phyloP scores from a whole-genome alignment of 148 eudicot species.

The Arctostaphylos glauca region DNA sequence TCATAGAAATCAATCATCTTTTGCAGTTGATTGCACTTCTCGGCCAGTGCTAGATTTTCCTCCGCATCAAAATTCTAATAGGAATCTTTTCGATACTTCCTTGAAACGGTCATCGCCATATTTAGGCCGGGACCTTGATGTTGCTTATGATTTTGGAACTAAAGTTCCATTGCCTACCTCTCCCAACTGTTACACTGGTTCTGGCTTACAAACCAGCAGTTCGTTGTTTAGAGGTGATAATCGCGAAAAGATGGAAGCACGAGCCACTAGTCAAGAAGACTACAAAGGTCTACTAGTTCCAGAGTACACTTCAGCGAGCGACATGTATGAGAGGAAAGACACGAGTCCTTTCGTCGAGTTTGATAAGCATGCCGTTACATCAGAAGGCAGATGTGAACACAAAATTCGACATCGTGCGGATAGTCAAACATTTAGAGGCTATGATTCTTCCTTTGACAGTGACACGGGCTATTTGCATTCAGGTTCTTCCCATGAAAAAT shows the following conservation, averaged over 20 bases:
- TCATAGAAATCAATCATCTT: constrained; percentile 6
- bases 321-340: constrained; percentile 3
- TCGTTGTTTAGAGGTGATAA: constrained; percentile 11
- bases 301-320: background rate
- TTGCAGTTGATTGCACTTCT: background rate
- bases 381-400: background rate
- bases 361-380: constrained; percentile 1
- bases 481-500: background rate
- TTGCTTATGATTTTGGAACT: constrained; percentile 12
- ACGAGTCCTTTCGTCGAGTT: constrained; percentile 3
- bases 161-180: constrained; percentile 10
- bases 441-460: background rate
- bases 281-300: background rate
- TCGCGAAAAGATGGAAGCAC: constrained; percentile 23
- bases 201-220: background rate
- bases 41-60: constrained; percentile 10
- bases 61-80: constrained; percentile 8
- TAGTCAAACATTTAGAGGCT: background rate
- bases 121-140: constrained; percentile 17
- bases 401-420: background rate
- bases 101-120: constrained; percentile 6
- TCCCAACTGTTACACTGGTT: constrained; percentile 1
- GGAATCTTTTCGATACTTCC: background rate
- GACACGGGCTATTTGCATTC: background rate
- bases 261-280: background rate